These are phyloP conservation scores for Aristolochia californica DNA, from an alignment of 164 flowering plant genomes.

Conservation along the genomic window DNA sequence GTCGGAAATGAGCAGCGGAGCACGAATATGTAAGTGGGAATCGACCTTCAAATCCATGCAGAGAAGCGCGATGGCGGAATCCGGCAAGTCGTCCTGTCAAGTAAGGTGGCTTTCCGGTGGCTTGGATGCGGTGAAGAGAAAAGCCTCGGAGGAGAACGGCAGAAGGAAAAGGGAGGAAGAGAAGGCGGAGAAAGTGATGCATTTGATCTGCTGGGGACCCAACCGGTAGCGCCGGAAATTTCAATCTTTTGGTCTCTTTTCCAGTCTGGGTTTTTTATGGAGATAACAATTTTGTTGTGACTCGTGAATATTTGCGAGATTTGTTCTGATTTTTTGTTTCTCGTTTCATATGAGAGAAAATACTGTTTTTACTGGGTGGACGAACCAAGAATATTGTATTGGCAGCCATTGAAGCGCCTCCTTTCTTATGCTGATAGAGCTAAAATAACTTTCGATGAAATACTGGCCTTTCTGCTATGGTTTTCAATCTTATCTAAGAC, in stretches of 20 bases:
- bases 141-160: slow-evolving; percentile 5
- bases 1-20: slow-evolving; percentile 2
- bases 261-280: not conserved
- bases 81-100: slow-evolving; percentile 7
- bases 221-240: slow-evolving; percentile 1
- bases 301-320: not conserved
- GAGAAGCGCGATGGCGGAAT: slow-evolving; percentile 5
- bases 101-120: slow-evolving; percentile 3
- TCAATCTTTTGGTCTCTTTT: not conserved
- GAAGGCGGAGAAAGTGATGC: slow-evolving; percentile 14
- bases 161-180: slow-evolving; percentile 8
- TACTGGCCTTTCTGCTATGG: no score
- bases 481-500: no score
- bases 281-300: not conserved
- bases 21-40: slow-evolving; percentile 2
- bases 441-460: no score
- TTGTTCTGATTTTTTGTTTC: not conserved
- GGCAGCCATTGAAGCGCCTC: no score
- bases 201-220: slow-evolving; percentile 29
- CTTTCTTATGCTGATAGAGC: no score
- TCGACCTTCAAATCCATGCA: slow-evolving; percentile 7
- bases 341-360: not conserved
- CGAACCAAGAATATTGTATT: no score
- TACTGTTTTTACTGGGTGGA: not conserved
- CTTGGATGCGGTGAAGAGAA: not conserved